Evolutionary conservation across 495 filamentous ascomycete species (phyloP), one percentile per base, ranked within the genome.

Genomic region (Penicillium pulvis): DNA sequence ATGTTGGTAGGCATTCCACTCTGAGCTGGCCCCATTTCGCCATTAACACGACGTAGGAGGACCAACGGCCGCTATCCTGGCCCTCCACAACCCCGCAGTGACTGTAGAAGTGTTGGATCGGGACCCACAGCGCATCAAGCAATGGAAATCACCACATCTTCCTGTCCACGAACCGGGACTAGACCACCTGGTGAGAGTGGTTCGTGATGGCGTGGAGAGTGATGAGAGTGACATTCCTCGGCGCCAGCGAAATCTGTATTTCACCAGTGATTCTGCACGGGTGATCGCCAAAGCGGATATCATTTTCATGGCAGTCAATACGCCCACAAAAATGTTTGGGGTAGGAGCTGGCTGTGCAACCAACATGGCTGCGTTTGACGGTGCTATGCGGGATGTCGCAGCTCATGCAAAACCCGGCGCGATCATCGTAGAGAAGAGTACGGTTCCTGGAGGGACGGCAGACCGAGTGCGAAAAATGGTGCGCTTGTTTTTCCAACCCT

Each of bases 401-500:
- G 72, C 80, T 48, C 74, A 87, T 51, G 85, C 90, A 10, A 83
- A 78, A 46, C 70, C 79, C 6, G 87, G 87, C 20, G 84, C 87
- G 43, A 90, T 93, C 56, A 78, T 95, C 19, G 90, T 93, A 2
- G 91, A 93, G 74, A 93, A 93, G 73, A 87, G 83, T 45, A 95
- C 91, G 0, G 91, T 95, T 28, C 91, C 91, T 6, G 91, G 87
- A 62, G 79, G 87, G 19, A 95, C 91, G 6, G 87, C 90, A 0
- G 79, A 90, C 39, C 79, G 84, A 30, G 82, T 95, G 20, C 80
- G 83, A 49, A 81, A 87, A 51, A 90, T 86, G 56, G 85, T 87
- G 66, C 6, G 14, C 35, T 45, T 33, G 16, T 26, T 19, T 26
- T 8, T 52, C 16, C 51, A 23, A 20, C 0, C 14, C 28, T 51